Evolutionary conservation across 208 protist genomes (phyloP).

Genomic region (Crithidia acanthocephali): DNA sequence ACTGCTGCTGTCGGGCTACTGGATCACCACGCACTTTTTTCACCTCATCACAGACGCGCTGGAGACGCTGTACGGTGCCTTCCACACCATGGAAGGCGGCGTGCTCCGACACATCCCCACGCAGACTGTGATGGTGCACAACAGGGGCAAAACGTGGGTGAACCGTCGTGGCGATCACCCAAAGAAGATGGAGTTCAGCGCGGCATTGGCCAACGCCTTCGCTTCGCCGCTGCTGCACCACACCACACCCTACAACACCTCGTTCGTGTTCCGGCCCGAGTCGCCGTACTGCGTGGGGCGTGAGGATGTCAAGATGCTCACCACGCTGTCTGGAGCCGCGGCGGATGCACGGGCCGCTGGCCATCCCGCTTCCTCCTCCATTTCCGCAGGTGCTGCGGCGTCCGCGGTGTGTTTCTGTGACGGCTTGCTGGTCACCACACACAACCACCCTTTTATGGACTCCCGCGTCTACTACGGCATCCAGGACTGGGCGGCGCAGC

Average conservation of each 20-base stretch:
- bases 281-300: conserved; percentile 25
- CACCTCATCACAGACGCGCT: conserved; percentile 40
- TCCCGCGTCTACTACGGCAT: conserved; percentile 20
- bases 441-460: conserved; percentile 23
- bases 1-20: conserved; percentile 22
- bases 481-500: conserved; percentile 32
- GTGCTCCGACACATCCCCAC: conserved; percentile 27
- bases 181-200: conserved; percentile 31
- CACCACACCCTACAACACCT: conserved; percentile 32
- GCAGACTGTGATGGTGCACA: conserved; percentile 34
- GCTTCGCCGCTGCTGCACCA: conserved; percentile 24
- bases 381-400: background rate
- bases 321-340: background rate
- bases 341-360: background rate
- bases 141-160: conserved; percentile 19
- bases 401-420: conserved; percentile 36
- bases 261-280: conserved; percentile 27
- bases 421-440: conserved; percentile 24
- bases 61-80: conserved; percentile 26
- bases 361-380: background rate
- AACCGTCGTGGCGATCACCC: conserved; percentile 23
- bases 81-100: conserved; percentile 24
- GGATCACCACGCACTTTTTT: conserved; percentile 36
- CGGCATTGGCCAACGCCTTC: conserved; percentile 33
- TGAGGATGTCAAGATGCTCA: background rate